Evolutionary conservation across 202 grass and related monocot species (phyloP), one percentile per base, ranked within the genome.

Genomic region (Dendrocalamus latiflorus): DNA sequence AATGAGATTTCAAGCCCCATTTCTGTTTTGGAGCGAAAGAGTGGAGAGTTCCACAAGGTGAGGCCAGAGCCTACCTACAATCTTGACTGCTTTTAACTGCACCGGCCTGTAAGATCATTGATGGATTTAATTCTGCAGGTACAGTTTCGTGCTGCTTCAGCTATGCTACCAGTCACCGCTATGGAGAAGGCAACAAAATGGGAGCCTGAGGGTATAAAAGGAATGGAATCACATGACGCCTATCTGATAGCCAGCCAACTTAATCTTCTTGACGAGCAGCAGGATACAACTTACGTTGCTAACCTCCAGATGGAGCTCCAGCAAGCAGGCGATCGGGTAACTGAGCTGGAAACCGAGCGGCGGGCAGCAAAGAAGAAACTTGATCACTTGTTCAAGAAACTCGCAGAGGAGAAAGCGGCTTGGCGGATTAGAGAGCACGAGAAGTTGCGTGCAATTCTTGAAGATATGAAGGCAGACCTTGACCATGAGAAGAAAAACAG

Each of bases 131-230:
- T 54, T 76, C 4, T 53, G 45, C 66, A 84, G 83, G 74, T 87
- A 49, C 80, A 87, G 49, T 70, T 91, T 53, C 78, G 77, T 66
- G 55, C 71, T 53, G 16, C 48, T 72, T 86, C 80, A 25, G 30
- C 77, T 54, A 14, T 84, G 74, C 54, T 97, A 49, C 92, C 92
- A 62, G 85, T 76, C 56, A 85, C 82, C 57, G 28, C 71, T 17
- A 90, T 94, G 81, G 96, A 99, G 84, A 96, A 94, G 73, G 96
- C 93, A 78, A 99, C 96, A 76, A 99, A 99, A 85, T 95, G 96
- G 96, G 96, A 99, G 65, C 93, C 93, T 74, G 81, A 88, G 37
- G 85, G 86, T 77, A 79, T 86, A 77, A 85, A 89, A 48, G 81
- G 81, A 56, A 87, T 89, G 82, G 88, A 92, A 71, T 76, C 81